A percentile compares a stretch with the other conserved stretches of the same genome.
Evolutionary conservation across 805 yeast species (phyloP).

Genomic region (Saccharomycopsis babjevae): DNA sequence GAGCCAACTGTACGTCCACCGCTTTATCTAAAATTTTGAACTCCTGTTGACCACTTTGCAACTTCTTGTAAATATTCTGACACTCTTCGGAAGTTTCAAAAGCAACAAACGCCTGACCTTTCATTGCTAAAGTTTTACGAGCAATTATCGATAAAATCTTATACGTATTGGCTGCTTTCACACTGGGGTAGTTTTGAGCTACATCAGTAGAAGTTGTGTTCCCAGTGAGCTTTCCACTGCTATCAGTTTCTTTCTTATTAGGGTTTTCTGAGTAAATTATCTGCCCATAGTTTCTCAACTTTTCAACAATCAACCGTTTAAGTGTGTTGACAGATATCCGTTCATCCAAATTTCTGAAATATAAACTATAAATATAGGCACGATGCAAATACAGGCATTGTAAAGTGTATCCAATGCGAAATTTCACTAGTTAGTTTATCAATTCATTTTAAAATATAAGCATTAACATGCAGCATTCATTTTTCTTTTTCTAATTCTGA

Average conservation of each 20-base stretch:
- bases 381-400: not conserved
- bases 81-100: conserved; percentile 29
- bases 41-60: conserved; percentile 29
- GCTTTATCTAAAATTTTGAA: conserved; percentile 17
- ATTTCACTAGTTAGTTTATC: not conserved
- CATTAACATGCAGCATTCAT: not conserved
- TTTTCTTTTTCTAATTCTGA: not conserved
- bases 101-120: conserved; percentile 78
- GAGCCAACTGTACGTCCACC: conserved; percentile 21
- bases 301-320: conserved; percentile 31
- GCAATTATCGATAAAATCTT: conserved; percentile 36
- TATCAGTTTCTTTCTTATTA: conserved; percentile 21
- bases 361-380: conserved; percentile 23
- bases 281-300: conserved; percentile 26
- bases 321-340: conserved; percentile 45
- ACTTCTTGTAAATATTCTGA: not conserved
- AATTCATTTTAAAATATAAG: not conserved
- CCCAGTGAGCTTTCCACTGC: too few species aligned
- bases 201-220: too few species aligned
- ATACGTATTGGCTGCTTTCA: not conserved
- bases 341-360: conserved; percentile 66
- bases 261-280: not conserved
- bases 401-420: not conserved
- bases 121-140: conserved; percentile 49
- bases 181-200: too few species aligned